Conservation (phyloP, 116 monocot species). For the Cymodocea nodosa region DNA sequence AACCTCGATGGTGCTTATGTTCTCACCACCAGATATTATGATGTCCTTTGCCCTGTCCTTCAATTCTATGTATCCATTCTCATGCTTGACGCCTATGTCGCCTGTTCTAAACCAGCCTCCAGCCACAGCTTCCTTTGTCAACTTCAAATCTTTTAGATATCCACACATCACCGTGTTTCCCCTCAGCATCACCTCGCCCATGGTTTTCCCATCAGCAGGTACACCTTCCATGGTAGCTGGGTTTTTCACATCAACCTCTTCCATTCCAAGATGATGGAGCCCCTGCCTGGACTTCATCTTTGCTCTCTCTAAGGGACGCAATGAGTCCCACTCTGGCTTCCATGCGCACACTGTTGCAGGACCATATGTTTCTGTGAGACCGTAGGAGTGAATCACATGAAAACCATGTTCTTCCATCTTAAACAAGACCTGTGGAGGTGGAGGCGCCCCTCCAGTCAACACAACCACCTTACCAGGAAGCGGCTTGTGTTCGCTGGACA, state of each 20-base stretch:
- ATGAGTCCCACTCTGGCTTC: constrained; percentile 63
- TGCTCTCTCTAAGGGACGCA: constrained; percentile 27
- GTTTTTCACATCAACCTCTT: constrained; percentile 58
- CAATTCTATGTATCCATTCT: constrained; percentile 59
- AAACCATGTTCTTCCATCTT: constrained; percentile 72
- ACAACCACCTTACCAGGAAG: constrained; percentile 37
- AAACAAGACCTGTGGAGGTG: constrained; percentile 49
- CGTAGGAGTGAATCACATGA: constrained; percentile 44
- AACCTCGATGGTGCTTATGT: constrained; percentile 79
- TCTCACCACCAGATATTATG: constrained; percentile 80
- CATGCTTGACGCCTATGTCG: constrained; percentile 47
- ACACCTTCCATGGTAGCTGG: constrained; percentile 61
- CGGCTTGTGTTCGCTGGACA: constrained; percentile 9
- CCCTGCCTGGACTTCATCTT: constrained; percentile 55
- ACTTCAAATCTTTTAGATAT: constrained; percentile 51
- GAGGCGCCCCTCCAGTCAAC: constrained; percentile 60
- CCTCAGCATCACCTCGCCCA: constrained; percentile 76
- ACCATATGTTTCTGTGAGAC: constrained; percentile 72
- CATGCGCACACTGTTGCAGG: constrained; percentile 51
- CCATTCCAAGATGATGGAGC: constrained; percentile 38
- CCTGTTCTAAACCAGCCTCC: constrained; percentile 68
- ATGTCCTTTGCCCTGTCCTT: constrained; percentile 75
- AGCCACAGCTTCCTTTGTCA: constrained; percentile 35
- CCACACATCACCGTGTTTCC: constrained; percentile 88
- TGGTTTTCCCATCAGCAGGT: constrained; percentile 46